phyloP scores from a whole-genome alignment of 495 filamentous ascomycete genomes.

The Tuber umbilicatum region DNA sequence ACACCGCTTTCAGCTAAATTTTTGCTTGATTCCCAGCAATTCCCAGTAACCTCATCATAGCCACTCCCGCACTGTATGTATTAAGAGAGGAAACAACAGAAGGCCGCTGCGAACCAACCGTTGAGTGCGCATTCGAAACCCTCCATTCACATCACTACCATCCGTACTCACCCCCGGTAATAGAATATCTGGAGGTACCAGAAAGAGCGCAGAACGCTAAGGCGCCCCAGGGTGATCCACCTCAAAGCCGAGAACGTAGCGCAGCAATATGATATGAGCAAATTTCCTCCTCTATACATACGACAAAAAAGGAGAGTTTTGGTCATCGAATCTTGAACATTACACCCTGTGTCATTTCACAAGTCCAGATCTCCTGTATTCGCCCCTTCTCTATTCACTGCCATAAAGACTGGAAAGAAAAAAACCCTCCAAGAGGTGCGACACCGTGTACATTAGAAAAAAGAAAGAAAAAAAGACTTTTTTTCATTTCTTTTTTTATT shows the following conservation, averaged over 20 bases:
- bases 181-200: neutral
- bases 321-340: neutral
- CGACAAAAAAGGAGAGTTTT: slow-evolving; percentile 1
- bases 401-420: neutral
- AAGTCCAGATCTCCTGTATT: neutral
- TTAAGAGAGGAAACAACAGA: neutral
- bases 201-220: neutral
- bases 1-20: neutral
- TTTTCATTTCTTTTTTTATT: neutral
- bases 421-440: neutral
- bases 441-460: neutral
- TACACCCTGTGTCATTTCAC: neutral
- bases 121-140: neutral
- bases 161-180: neutral
- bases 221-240: neutral
- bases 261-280: neutral
- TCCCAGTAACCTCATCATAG: neutral
- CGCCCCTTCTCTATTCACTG: slow-evolving; percentile 2
- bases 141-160: neutral
- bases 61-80: neutral
- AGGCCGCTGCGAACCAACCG: neutral
- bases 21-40: neutral
- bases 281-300: neutral
- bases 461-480: neutral
- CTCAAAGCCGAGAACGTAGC: neutral